Conservation (phyloP, 495 filamentous ascomycete species). For the Penicillium desertorum region DNA sequence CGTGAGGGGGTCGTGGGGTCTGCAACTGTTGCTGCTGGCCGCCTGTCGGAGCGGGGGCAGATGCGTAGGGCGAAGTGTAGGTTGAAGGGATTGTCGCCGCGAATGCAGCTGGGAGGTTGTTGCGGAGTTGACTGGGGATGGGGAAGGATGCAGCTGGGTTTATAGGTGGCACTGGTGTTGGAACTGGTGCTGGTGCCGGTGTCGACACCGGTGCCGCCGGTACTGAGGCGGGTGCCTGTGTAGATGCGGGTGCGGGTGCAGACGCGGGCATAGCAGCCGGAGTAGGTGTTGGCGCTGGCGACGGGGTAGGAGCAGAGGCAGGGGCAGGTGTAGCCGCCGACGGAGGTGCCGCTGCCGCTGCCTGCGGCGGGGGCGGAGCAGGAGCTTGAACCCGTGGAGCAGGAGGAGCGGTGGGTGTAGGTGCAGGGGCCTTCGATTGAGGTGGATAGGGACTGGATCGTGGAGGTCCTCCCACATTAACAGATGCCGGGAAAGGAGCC, state of each 20-base stretch:
- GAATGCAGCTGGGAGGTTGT: constrained; percentile 47
- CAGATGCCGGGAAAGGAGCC: constrained; percentile 32
- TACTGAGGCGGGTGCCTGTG: constrained; percentile 14
- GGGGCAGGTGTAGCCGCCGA: constrained; percentile 25
- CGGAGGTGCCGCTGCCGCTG: constrained; percentile 19
- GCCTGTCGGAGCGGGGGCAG: constrained; percentile 38
- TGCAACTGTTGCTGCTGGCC: constrained; percentile 35
- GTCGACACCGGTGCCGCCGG: constrained; percentile 10
- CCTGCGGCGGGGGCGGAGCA: constrained; percentile 13
- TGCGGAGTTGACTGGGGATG: constrained; percentile 44
- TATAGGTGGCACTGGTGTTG: constrained; percentile 16
- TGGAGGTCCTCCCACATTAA: constrained; percentile 16
- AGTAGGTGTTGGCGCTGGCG: constrained; percentile 23
- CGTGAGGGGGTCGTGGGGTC: constrained; percentile 28
- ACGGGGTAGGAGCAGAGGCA: constrained; percentile 16
- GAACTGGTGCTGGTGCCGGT: constrained; percentile 18
- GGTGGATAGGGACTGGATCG: constrained; percentile 28
- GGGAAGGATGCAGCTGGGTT: constrained; percentile 34
- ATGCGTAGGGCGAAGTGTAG: constrained; percentile 47
- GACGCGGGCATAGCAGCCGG: constrained; percentile 17
- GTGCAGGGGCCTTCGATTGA: constrained; percentile 12
- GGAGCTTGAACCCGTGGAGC: constrained; percentile 20
- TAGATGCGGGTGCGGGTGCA: constrained; percentile 4
- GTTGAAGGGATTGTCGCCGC: constrained; percentile 40
- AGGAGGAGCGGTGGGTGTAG: constrained; percentile 16